These are phyloP conservation scores for Teratosphaeria zuluensis DNA, from an alignment of 2,329 filamentous ascomycete genomes.

Conservation along the genomic window DNA sequence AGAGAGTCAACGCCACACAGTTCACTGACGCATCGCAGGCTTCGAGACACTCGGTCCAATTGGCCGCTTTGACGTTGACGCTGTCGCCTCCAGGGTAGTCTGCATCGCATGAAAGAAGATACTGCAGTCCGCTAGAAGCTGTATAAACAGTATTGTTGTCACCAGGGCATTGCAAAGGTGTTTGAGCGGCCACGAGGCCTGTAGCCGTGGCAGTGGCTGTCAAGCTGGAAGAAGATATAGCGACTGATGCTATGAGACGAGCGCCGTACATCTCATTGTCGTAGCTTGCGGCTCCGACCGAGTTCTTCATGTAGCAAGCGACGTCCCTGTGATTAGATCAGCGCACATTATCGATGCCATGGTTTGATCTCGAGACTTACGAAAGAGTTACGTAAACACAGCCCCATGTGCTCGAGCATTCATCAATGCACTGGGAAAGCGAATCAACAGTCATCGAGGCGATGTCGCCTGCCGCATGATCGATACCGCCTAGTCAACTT, in stretches of 20 bases:
- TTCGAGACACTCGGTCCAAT: constrained; percentile 15
- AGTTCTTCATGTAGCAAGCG: background rate
- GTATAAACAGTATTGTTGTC: constrained; percentile 14
- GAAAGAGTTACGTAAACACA: background rate
- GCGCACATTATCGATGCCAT: background rate
- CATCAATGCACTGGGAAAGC: background rate
- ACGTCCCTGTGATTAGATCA: background rate
- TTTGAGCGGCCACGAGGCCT: background rate
- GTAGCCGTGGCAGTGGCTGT: background rate
- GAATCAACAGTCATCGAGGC: background rate
- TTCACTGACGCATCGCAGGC: constrained; percentile 11
- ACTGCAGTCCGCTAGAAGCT: constrained; percentile 12
- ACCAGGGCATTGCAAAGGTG: constrained; percentile 11
- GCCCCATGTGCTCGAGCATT: background rate
- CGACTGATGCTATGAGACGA: background rate
- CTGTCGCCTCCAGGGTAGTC: constrained; percentile 23
- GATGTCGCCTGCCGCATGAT: background rate
- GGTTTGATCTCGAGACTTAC: background rate
- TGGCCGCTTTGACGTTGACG: constrained; percentile 6
- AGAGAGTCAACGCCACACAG: constrained; percentile 18
- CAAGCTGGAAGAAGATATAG: background rate
- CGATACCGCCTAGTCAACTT: too few relatives aligned
- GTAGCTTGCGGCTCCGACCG: background rate
- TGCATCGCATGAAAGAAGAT: constrained; percentile 20
- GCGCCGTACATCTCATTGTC: background rate